These are phyloP conservation scores for Globisporangium lucens DNA, from an alignment of 352 stramenopile genomes.

Conservation along the genomic window DNA sequence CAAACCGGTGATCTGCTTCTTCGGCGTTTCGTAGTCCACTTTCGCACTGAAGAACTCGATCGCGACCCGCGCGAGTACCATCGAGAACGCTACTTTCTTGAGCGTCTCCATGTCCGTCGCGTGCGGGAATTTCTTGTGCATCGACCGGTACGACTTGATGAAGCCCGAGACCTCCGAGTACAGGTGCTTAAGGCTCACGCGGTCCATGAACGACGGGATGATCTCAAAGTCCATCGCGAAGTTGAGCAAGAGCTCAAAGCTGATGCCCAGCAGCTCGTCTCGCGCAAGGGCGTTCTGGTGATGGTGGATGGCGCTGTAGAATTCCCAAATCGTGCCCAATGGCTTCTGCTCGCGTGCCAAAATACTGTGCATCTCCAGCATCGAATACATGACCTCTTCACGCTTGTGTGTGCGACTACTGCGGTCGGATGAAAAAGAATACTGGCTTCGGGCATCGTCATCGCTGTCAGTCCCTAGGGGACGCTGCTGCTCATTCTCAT, in stretches of 20 bases:
- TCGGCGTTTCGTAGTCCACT: constrained; percentile 63
- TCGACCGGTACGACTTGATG: constrained; percentile 59
- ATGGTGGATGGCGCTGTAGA: constrained; percentile 55
- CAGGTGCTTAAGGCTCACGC: constrained; percentile 67
- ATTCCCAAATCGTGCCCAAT: constrained; percentile 65
- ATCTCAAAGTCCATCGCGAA: constrained; percentile 83
- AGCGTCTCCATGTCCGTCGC: constrained; percentile 57
- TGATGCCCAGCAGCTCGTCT: constrained; percentile 54
- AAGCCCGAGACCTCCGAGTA: constrained; percentile 54
- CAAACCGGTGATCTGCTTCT: constrained; percentile 64
- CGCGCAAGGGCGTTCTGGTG: constrained; percentile 19
- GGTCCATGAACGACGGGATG: constrained; percentile 78
- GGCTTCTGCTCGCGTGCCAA: constrained; percentile 66
- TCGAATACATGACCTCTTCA: constrained; percentile 67
- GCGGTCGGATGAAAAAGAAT: constrained; percentile 6
- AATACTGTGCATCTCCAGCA: constrained; percentile 73
- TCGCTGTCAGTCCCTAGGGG: constrained; percentile 9
- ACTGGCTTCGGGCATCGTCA: constrained; percentile 9
- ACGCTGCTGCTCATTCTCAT: constrained; percentile 20
- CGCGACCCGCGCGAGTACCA: constrained; percentile 61
- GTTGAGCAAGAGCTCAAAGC: constrained; percentile 57
- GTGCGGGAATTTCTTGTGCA: constrained; percentile 53
- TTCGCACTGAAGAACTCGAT: constrained; percentile 68
- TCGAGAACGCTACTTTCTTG: constrained; percentile 69
- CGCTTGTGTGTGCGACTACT: constrained; percentile 30